phyloP scores from a whole-genome alignment of 2,329 filamentous ascomycete genomes.

The Colletotrichum cordylinicola region DNA sequence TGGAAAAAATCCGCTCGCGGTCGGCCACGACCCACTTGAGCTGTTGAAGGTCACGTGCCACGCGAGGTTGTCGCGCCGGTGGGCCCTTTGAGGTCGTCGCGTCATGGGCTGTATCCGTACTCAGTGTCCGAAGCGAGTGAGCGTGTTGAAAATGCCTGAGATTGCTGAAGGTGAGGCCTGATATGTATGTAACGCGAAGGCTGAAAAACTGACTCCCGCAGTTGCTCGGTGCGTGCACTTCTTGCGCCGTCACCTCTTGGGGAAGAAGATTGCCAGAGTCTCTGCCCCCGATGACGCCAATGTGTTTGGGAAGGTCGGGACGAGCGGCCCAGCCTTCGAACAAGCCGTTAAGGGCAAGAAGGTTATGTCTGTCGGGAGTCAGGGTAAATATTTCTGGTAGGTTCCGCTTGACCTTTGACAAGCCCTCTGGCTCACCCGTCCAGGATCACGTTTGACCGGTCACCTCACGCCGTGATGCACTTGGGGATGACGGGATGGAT shows the following conservation, averaged over 20 bases:
- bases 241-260: conserved; percentile 82
- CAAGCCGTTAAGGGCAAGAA: conserved; percentile 77
- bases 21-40: conserved; percentile 20
- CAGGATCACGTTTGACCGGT: conserved; percentile 65
- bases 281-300: conserved; percentile 79
- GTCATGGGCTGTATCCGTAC: not conserved
- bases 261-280: conserved; percentile 76
- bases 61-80: conserved; percentile 22
- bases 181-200: not conserved
- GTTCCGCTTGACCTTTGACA: not conserved
- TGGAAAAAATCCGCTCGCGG: conserved; percentile 22
- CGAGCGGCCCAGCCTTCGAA: conserved; percentile 76
- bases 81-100: not conserved
- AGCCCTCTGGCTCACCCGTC: not conserved
- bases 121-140: not conserved
- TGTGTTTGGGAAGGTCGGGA: conserved; percentile 91
- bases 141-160: conserved; percentile 58
- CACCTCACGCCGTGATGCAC: conserved; percentile 90
- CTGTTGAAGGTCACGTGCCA: conserved; percentile 30
- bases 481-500: conserved; percentile 88
- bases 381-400: conserved; percentile 96
- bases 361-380: conserved; percentile 73
- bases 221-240: conserved; percentile 88
- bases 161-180: conserved; percentile 60
- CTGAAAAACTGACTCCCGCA: conserved; percentile 29